Conservation (phyloP, 768 basidiomycete genomes). For the Suillus hirtellus region DNA sequence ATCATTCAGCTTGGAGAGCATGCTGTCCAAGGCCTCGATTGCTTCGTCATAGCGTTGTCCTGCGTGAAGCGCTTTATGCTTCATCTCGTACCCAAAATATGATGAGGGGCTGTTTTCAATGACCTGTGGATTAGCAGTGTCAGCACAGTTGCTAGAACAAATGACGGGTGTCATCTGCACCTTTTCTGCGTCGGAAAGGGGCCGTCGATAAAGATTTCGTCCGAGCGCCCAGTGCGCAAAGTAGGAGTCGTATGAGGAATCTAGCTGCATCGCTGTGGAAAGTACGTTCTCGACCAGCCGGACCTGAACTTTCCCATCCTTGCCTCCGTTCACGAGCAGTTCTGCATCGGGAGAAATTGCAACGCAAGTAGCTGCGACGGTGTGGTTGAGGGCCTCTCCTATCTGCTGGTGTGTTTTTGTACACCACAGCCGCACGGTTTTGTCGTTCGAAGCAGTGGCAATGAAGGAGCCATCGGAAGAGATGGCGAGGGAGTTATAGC, state of each 20-base stretch:
- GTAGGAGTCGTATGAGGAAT: too few relatives aligned
- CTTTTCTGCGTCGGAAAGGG: not conserved
- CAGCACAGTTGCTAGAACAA: not conserved
- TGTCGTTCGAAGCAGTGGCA: not conserved
- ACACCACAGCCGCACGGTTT: not conserved
- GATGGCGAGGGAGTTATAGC: not conserved
- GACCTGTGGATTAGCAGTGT: not conserved
- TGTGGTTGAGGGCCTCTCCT: not conserved
- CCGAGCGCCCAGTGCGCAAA: too few relatives aligned
- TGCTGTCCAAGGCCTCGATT: not conserved
- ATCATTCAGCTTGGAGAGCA: not conserved
- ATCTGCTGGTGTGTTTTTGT: slow-evolving; percentile 3
- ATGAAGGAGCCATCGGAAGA: slow-evolving; percentile 5
- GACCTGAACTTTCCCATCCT: slow-evolving; percentile 5
- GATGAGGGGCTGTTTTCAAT: not conserved
- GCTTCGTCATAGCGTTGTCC: not conserved
- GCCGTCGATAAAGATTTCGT: not conserved
- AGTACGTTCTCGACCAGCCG: not conserved
- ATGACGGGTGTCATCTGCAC: not conserved
- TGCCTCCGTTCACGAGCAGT: slow-evolving; percentile 17
- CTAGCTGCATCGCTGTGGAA: too few relatives aligned
- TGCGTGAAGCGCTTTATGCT: not conserved
- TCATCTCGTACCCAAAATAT: not conserved
- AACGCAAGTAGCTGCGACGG: not conserved
- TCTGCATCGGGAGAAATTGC: not conserved